phyloP scores from a whole-genome alignment of 2,329 filamentous ascomycete species.

The Mycogone perniciosa region DNA sequence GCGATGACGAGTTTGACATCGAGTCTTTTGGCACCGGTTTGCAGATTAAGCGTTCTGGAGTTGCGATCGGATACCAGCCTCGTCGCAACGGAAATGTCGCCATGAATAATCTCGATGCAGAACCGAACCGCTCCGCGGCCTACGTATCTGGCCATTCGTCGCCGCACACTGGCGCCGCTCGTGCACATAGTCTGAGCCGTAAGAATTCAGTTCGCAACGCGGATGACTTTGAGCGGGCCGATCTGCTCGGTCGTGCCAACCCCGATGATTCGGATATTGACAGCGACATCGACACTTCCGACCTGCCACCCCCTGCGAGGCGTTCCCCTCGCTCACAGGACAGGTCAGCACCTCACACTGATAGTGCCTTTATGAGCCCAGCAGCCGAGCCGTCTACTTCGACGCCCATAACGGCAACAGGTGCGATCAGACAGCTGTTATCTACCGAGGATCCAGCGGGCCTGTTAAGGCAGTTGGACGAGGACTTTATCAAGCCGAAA shows the following conservation, averaged over 20 bases:
- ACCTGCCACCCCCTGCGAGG: constrained; percentile 56
- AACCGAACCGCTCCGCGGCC: constrained; percentile 33
- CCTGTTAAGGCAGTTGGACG: constrained; percentile 86
- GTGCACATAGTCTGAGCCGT: constrained; percentile 45
- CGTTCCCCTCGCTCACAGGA: constrained; percentile 31
- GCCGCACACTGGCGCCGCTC: constrained; percentile 34
- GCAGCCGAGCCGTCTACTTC: constrained; percentile 24
- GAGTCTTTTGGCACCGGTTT: constrained; percentile 66
- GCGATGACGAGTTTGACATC: constrained; percentile 97
- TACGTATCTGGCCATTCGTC: constrained; percentile 51
- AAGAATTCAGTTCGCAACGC: constrained; percentile 41
- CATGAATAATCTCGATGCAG: constrained; percentile 43
- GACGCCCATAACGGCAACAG: constrained; percentile 60
- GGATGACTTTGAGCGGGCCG: constrained; percentile 49
- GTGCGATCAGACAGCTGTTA: constrained; percentile 73
- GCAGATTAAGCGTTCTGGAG: constrained; percentile 74
- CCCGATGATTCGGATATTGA: constrained; percentile 53
- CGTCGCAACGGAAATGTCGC: constrained; percentile 56
- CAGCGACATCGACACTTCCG: constrained; percentile 60
- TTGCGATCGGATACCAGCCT: constrained; percentile 70
- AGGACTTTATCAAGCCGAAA: constrained; percentile 92
- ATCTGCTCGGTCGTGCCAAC: constrained; percentile 46
- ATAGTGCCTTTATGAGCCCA: constrained; percentile 26
- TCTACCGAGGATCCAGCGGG: constrained; percentile 83
- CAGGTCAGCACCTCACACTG: constrained; percentile 21